Base-by-base conservation (phyloP, 495 filamentous ascomycete species). In the Aspergillus panamensis region DNA sequence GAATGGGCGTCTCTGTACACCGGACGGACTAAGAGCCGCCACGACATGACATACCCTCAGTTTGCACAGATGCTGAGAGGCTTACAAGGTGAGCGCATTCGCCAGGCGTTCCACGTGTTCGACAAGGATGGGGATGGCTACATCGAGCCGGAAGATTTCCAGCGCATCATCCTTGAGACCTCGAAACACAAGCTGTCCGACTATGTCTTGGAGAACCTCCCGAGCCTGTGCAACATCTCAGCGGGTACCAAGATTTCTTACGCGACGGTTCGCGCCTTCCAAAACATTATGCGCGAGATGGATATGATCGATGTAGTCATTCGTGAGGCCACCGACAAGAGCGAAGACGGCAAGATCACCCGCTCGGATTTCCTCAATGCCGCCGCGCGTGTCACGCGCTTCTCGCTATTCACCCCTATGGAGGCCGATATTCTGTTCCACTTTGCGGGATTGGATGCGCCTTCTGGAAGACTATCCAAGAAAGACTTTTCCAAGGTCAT, bases 361-460 rank as follows among this genome's bases (percentile, higher is more conserved):
- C 83, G 90, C 30, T 83, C 90, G 16, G 94, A 97, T 63, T 98
- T 98, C 73, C 75, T 98, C 45, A 96, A 96, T 73, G 92, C 96
- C 73, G 94, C 94, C 17, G 86, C 93, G 20, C 85, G 85, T 40
- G 84, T 92, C 64, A 94, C 92, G 21, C 85, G 95, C 19, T 98
- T 96, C 75, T 91, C 91, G 5, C 80, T 94, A 0, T 96, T 96
- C 73, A 97, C 94, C 0, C 94, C 94, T 1, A 96, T 98, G 93
- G 94, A 98, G 71, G 94, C 95, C 3, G 94, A 97, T 69, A 97
- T 98, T 62, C 82, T 98, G 16, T 98, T 98, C 80, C 94, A 98
- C 72, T 98, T 98, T 65, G 94, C 94, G 39, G 91, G 91, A 43
- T 77, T 98, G 44, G 91, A 96, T 67, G 87, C 91, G 57, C 88